Base-by-base conservation (phyloP, 2,329 filamentous ascomycete genomes). In the Akanthomyces muscarius region DNA sequence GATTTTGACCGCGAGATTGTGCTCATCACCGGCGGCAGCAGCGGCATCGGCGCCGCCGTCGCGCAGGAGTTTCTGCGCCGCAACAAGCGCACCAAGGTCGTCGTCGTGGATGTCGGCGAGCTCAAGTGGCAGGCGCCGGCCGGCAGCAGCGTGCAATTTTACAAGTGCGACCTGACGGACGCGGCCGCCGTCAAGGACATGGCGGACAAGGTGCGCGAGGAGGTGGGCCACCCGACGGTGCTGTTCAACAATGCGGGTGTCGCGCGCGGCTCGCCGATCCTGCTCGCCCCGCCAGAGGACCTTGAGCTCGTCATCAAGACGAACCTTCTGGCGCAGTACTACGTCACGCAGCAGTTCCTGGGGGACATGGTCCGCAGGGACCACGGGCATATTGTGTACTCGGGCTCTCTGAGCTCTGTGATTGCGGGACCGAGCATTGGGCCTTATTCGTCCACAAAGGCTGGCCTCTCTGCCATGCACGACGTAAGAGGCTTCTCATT, bases 351-450 rank as follows among this genome's bases (percentile, higher is more conserved):
- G 68, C 81, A 87, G 64, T 88, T 89, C 70, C 72, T 89, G 2
- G 86, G 86, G 0, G 69, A 76, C 23, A 87, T 89, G 81, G 74
- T 85, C 30, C 69, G 72, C 13, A 69, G 68, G 1, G 84, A 89
- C 70, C 86, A 89, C 71, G 87, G 87, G 6, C 86, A 88, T 75
- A 75, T 89, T 48, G 81, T 89, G 55, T 88, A 84, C 3, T 79
- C 88, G 28, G 83, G 86, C 7, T 84, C 81, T 2, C 76, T 85
- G 63, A 85, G 85, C 6, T 83, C 81, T 8, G 82, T 84, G 65
- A 68, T 83, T 0, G 75, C 81, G 5, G 79, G 81, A 0, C 80
- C 84, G 0, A 78, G 76, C 45, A 81, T 89, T 72, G 82, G 83
- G 4, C 85, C 88, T 69, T 89, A 89, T 70, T 76, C 79, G 0